Base-by-base conservation (phyloP, 2,329 filamentous ascomycete genomes). In the Trichoderma arundinaceum region DNA sequence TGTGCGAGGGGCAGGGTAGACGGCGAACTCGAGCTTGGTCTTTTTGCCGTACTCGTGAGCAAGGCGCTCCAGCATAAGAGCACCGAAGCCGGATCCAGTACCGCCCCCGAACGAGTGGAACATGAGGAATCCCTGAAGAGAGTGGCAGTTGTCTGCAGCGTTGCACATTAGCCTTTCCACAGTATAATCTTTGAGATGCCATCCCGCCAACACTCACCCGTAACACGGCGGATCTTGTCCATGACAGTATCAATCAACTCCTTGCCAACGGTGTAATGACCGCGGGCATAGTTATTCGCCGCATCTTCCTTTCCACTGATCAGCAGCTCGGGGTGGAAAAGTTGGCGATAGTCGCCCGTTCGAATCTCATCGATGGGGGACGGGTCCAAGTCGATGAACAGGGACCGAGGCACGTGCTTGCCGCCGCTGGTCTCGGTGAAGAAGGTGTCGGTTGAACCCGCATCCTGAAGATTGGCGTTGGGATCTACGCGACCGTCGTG, bases 231-330 rank as follows among this genome's bases (percentile, higher is more conserved):
- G 71, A 91, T 86, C 72, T 86, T 86, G 73, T 91, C 88, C 74
- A 90, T 86, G 73, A 90, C 88, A 72, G 79, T 84, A 76, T 91
- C 88, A 64, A 90, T 86, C 86, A 90, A 88, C 82, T 91, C 88
- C 84, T 91, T 91, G 80, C 89, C 89, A 72, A 91, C 88, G 72
- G 89, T 91, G 80, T 91, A 91, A 81, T 91, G 88, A 66, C 89
- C 89, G 81, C 88, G 88, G 71, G 89, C 89, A 74, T 91, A 91
- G 83, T 91, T 91, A 82, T 91, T 91, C 80, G 88, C 88, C 66
- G 89, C 88, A 84, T 91, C 89, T 78, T 91, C 89, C 84, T 91
- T 91, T 79, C 88, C 88, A 77, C 86, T 90, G 76, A 91, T 87
- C 75, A 91, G 79, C 72, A 88, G 83, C 82, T 91, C 88, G 52